Evolutionary conservation across 2,329 filamentous ascomycete genomes (phyloP), one percentile per base, ranked within the genome.

Genomic region (Cladosporium sp.): DNA sequence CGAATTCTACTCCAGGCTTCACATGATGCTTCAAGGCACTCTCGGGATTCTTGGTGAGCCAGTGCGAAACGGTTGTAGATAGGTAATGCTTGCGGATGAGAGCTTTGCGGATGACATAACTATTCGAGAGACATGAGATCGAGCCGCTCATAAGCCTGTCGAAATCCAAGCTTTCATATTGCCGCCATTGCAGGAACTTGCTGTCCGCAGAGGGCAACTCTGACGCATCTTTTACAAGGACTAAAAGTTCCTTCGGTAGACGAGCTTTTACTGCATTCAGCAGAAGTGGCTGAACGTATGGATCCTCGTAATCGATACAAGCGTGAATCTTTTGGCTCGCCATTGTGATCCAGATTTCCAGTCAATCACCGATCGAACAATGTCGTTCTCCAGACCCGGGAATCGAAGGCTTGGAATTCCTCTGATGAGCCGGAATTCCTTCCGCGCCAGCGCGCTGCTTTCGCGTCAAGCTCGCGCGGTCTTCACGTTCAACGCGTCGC

Each of bases 31-130:
- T 77, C 10, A 98, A 75, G 4, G 84, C 69, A 9, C 84, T 89
- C 0, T 77, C 70, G 0, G 92, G 89, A 61, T 93, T 78, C 70
- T 98, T 98, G 37, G 85, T 83, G 4, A 87, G 75, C 89, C 91
- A 97, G 66, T 87, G 85, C 43, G 87, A 80, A 18, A 95, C 81
- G 0, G 91, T 96, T 16, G 84, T 82, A 3, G 86, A 85, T 3
- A 98, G 79, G 67, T 93, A 97, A 69, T 98, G 93, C 71, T 98
- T 98, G 54, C 93, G 83, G 62, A 97, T 97, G 16, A 98, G 77
- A 0, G 93, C 93, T 75, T 97, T 97, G 63, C 93, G 87, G 67
- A 97, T 95, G 66, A 96, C 81, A 70, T 96, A 97, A 65, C 89
- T 88, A 71, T 96, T 97, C 61, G 88, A 78, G 1, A 95, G 75